Conservation (phyloP, 2,329 filamentous ascomycete species). For the Alternaria sp. region DNA sequence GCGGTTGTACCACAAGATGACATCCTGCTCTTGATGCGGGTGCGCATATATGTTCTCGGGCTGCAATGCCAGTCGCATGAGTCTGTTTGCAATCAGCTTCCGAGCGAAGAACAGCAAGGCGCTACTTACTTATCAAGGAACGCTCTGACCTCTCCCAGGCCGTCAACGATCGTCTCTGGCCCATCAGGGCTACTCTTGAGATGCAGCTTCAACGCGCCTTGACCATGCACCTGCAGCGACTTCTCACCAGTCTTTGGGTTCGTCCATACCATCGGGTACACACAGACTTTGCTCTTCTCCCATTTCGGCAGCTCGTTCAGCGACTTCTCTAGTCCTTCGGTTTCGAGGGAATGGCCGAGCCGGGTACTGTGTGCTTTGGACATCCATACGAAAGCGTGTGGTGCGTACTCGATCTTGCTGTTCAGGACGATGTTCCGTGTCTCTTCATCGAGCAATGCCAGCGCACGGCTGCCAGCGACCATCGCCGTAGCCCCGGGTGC, state of each 20-base stretch:
- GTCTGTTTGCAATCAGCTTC: background rate
- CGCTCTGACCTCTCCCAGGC: background rate
- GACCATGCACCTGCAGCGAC: slow-evolving; percentile 15
- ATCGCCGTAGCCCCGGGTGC: background rate
- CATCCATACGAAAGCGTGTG: slow-evolving; percentile 50
- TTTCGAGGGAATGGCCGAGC: slow-evolving; percentile 12
- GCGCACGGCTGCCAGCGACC: background rate
- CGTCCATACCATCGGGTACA: slow-evolving; percentile 19
- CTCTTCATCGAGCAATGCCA: background rate
- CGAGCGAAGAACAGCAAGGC: accelerated
- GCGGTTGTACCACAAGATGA: slow-evolving; percentile 20
- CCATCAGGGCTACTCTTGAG: background rate
- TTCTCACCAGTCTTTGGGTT: slow-evolving; percentile 16
- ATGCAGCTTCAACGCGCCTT: background rate
- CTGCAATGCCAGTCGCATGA: slow-evolving; percentile 12
- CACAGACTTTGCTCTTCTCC: slow-evolving; percentile 11
- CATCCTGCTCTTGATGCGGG: slow-evolving; percentile 21
- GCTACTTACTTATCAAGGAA: background rate
- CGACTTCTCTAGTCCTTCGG: slow-evolving; percentile 10
- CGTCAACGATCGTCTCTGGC: background rate
- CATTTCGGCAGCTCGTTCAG: slow-evolving; percentile 14
- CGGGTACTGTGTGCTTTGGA: slow-evolving; percentile 12
- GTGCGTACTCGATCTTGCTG: slow-evolving; percentile 54
- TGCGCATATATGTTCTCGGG: slow-evolving; percentile 21
- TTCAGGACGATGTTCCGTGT: background rate